phyloP scores from a whole-genome alignment of 495 filamentous ascomycete genomes.

The Trichoderma gamsii region DNA sequence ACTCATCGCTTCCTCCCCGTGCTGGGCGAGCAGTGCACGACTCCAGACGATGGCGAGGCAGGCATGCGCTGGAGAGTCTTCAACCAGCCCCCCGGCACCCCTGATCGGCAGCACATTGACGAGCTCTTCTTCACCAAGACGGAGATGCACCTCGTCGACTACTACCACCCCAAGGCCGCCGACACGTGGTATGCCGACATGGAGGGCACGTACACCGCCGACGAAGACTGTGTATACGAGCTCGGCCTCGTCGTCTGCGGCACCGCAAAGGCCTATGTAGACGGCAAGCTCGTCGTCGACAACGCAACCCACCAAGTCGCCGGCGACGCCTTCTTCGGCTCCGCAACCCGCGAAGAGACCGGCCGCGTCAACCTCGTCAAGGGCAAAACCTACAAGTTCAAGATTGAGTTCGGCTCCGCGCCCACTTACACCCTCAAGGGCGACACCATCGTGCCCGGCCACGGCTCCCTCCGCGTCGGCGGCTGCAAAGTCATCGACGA shows the following conservation, averaged over 20 bases:
- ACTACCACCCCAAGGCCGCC: conserved; percentile 52
- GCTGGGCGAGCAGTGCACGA: conserved; percentile 41
- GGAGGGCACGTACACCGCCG: conserved; percentile 53
- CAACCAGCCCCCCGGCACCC: conserved; percentile 44
- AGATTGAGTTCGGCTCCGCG: conserved; percentile 59
- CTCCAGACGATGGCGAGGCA: conserved; percentile 40
- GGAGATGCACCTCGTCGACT: conserved; percentile 56
- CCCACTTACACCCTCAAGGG: conserved; percentile 55
- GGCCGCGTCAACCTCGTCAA: conserved; percentile 50
- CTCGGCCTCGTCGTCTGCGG: conserved; percentile 64
- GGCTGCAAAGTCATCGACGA: conserved; percentile 52
- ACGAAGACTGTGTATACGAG: conserved; percentile 42
- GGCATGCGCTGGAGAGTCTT: conserved; percentile 58
- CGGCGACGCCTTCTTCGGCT: conserved; percentile 57
- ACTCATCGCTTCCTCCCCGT: conserved; percentile 56
- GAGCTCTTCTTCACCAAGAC: conserved; percentile 49
- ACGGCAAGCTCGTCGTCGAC: conserved; percentile 60
- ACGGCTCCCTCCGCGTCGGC: conserved; percentile 61
- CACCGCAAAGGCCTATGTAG: conserved; percentile 55
- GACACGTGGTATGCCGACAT: conserved; percentile 54
- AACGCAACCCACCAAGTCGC: conserved; percentile 55
- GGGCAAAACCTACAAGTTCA: conserved; percentile 53
- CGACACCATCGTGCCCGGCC: conserved; percentile 48
- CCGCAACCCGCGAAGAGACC: conserved; percentile 54
- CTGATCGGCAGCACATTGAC: conserved; percentile 47